phyloP scores from a whole-genome alignment of 2,329 filamentous ascomycete genomes.

The Diaporthe australafricana region DNA sequence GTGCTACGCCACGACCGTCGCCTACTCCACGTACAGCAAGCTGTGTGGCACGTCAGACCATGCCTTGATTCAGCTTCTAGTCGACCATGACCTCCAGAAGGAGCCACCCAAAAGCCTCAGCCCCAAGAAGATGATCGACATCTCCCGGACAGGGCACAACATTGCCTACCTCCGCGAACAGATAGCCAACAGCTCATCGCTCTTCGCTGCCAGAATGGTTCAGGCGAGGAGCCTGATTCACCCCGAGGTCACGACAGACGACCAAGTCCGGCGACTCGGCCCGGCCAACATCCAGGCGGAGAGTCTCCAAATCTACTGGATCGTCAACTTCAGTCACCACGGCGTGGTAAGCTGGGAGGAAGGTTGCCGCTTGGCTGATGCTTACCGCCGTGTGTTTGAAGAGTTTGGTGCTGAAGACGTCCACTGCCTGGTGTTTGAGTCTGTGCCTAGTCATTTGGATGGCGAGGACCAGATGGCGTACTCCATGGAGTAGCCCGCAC shows the following conservation, averaged over 20 bases:
- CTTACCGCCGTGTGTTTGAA: not conserved
- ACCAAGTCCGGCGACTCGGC: not conserved
- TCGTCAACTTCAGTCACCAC: not conserved
- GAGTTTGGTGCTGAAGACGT: not conserved
- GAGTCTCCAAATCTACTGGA: not conserved
- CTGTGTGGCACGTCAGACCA: conserved; percentile 4
- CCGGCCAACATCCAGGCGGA: not conserved
- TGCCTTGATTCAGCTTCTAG: not conserved
- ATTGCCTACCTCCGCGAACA: not conserved
- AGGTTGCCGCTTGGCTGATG: not conserved
- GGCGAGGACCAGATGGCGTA: not conserved
- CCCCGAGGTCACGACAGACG: not conserved
- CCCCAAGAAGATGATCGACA: not conserved
- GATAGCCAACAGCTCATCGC: not conserved
- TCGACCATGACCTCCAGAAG: not conserved
- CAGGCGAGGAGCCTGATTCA: not conserved
- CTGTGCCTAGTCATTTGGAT: not conserved
- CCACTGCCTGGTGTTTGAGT: conserved; percentile 2
- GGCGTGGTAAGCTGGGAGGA: not conserved
- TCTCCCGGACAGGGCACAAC: not conserved
- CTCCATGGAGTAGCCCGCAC: not conserved
- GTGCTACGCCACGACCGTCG: not conserved
- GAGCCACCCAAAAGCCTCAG: not conserved
- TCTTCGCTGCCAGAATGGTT: not conserved
- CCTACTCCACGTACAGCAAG: not conserved